phyloP scores from a whole-genome alignment of 768 basidiomycete species.

The Cantharellus anzutake region DNA sequence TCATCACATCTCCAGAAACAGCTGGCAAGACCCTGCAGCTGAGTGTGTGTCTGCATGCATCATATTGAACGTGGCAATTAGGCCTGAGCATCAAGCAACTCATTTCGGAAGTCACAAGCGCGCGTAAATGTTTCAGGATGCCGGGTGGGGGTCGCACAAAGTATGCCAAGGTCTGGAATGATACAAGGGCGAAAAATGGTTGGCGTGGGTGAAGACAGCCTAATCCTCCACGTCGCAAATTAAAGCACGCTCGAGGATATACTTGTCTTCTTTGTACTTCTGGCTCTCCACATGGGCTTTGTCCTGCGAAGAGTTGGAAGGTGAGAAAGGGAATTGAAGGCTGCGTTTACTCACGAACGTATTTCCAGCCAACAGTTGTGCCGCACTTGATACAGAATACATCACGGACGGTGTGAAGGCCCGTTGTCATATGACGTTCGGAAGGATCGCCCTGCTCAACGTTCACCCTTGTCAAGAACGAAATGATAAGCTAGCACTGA shows the following conservation, averaged over 20 bases:
- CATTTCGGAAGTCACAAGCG: no score
- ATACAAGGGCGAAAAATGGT: slow-evolving; percentile 31
- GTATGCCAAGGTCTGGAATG: no score
- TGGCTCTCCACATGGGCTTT: slow-evolving; percentile 76
- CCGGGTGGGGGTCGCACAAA: no score
- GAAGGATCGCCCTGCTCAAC: slow-evolving; percentile 74
- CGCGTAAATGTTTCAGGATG: no score
- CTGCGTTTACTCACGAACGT: slow-evolving; percentile 33
- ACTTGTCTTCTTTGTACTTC: slow-evolving; percentile 98
- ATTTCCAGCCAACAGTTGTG: slow-evolving; percentile 90
- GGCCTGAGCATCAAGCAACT: no score
- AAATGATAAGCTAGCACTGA: neutral
- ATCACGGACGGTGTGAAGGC: slow-evolving; percentile 89
- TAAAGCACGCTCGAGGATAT: slow-evolving; percentile 86
- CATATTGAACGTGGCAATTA: no score
- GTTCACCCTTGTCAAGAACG: slow-evolving; percentile 48
- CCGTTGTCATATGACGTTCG: slow-evolving; percentile 93
- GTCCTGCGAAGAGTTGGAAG: slow-evolving; percentile 35
- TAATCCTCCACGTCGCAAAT: slow-evolving; percentile 55
- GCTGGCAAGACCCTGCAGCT: no score
- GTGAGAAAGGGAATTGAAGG: slow-evolving; percentile 5
- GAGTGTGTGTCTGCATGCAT: no score
- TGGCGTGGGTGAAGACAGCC: slow-evolving; percentile 28
- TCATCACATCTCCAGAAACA: no score
- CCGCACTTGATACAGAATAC: slow-evolving; percentile 87